phyloP scores from a whole-genome alignment of 108 stramenopile genomes.

The Pseudonitzschia delicatissima region DNA sequence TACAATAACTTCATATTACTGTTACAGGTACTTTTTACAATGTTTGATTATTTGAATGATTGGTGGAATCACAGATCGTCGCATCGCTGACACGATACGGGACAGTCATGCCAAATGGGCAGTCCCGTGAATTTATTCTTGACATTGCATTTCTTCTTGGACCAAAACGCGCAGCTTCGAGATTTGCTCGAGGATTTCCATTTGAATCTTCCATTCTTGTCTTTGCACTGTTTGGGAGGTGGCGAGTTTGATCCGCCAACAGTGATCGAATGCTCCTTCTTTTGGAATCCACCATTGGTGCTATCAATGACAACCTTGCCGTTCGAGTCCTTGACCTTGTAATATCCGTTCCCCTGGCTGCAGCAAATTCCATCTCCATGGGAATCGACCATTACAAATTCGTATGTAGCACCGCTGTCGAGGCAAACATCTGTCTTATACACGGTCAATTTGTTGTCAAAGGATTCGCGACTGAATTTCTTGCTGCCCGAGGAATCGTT shows the following conservation, averaged over 20 bases:
- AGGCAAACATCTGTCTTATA: no score
- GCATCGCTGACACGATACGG: not conserved
- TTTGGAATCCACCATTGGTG: no score
- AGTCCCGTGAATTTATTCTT: not conserved
- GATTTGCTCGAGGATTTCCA: not conserved
- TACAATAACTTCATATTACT: no score
- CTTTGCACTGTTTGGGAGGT: not conserved
- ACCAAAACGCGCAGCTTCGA: not conserved
- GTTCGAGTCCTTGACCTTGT: no score
- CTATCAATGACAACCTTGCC: no score
- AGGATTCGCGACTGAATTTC: no score
- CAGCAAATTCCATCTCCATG: constrained; percentile 27
- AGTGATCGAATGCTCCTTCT: no score
- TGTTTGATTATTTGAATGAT: not conserved
- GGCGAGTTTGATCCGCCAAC: not conserved
- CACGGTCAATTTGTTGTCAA: no score
- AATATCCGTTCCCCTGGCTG: not conserved
- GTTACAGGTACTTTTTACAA: not conserved
- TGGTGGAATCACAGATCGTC: not conserved
- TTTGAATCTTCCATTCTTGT: not conserved
- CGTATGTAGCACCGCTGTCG: not conserved
- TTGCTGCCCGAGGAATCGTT: no score
- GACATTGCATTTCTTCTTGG: not conserved
- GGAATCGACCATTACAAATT: constrained; percentile 26
- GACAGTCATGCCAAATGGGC: not conserved